Conservation (phyloP, 2,329 filamentous ascomycete species). For the Claviceps lovelessii region DNA sequence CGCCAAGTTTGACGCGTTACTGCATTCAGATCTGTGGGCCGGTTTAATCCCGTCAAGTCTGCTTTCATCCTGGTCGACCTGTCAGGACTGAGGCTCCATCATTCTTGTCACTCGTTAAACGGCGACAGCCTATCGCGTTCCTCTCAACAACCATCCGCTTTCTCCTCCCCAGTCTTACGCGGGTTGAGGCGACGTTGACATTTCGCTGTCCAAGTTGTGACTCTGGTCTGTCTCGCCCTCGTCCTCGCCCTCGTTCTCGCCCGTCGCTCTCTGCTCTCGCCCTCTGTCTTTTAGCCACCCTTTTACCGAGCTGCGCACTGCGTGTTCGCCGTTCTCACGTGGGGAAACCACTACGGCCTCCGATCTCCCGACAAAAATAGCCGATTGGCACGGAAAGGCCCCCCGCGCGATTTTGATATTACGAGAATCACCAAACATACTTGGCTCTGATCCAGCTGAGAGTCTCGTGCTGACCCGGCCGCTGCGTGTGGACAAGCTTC, state of each 20-base stretch:
- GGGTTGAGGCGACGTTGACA: not conserved
- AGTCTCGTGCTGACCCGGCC: not conserved
- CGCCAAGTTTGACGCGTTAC: constrained; percentile 1
- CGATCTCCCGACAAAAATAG: not conserved
- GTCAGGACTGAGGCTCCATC: not conserved
- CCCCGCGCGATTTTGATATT: not conserved
- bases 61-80: not conserved
- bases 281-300: not conserved
- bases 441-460: not conserved
- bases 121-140: not conserved
- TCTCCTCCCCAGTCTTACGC: not conserved
- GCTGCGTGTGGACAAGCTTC: not conserved
- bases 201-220: not conserved
- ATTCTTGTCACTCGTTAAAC: constrained; percentile 4
- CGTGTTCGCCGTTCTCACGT: not conserved
- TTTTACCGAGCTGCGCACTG: not conserved
- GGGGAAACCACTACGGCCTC: not conserved
- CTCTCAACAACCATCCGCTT: not conserved
- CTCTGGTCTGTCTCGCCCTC: not conserved
- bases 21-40: not conserved
- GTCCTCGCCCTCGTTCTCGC: too few species aligned
- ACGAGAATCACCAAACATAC: not conserved
- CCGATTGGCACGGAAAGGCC: not conserved
- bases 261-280: too few species aligned
- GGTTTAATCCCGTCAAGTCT: not conserved